Evolutionary conservation across 139 green algal genomes (phyloP).

Genomic region (Tetradesmus obliquus): DNA sequence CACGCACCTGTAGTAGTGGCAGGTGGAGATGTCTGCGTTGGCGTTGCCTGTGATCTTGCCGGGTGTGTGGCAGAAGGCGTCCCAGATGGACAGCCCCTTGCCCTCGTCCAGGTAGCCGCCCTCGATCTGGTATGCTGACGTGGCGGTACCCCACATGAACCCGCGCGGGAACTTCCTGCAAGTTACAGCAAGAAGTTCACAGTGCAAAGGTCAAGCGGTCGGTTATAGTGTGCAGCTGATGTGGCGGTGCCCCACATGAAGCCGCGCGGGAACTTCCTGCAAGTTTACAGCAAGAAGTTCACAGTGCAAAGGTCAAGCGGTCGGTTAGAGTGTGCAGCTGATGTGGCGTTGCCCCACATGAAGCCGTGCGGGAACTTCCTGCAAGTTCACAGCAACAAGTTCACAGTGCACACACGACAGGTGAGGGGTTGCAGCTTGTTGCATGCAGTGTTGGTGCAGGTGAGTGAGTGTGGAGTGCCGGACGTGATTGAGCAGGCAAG

Average conservation of each 20-base stretch:
- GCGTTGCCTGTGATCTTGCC: constrained; percentile 52
- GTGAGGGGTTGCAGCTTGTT: too few relatives aligned
- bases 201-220: constrained; percentile 5
- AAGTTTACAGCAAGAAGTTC: background rate
- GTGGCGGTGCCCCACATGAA: constrained; percentile 59
- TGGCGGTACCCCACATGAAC: constrained; percentile 58
- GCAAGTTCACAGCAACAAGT: background rate
- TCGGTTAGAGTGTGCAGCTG: constrained; percentile 51
- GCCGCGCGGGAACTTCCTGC: constrained; percentile 46
- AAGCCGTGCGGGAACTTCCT: constrained; percentile 52
- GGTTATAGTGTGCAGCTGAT: constrained; percentile 49
- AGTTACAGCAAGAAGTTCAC: background rate
- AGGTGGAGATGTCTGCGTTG: constrained; percentile 55
- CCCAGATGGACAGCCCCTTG: constrained; percentile 55
- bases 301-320: background rate
- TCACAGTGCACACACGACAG: background rate
- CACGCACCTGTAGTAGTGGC: constrained; percentile 60
- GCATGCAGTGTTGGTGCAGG: too few relatives aligned
- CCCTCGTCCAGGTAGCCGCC: constrained; percentile 50
- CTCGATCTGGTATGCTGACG: constrained; percentile 55
- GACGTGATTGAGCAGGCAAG: background rate
- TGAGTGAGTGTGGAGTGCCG: too few relatives aligned
- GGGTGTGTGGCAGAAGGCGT: constrained; percentile 53
- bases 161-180: constrained; percentile 48
- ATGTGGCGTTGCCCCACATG: constrained; percentile 53